phyloP scores from a whole-genome alignment of 352 stramenopile species.

The Pythium sp. region DNA sequence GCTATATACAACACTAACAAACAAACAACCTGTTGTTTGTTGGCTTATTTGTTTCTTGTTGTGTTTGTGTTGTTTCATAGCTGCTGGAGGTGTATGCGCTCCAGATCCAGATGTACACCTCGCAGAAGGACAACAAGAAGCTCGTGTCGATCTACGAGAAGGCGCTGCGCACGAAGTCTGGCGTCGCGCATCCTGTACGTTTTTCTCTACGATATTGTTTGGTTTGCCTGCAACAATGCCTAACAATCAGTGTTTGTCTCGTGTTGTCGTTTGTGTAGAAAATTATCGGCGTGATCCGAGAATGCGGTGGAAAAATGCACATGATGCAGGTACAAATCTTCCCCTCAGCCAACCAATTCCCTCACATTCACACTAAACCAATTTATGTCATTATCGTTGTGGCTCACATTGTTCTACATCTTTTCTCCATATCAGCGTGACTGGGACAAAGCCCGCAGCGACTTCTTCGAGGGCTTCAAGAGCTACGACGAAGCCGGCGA shows the following conservation, averaged over 20 bases:
- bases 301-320: conserved; percentile 96
- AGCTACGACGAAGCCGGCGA: conserved; percentile 96
- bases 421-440: conserved; percentile 46
- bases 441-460: conserved; percentile 91
- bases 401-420: too few species aligned
- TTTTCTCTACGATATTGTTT: not conserved
- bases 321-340: conserved; percentile 79
- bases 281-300: conserved; percentile 94
- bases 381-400: too few species aligned
- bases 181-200: conserved; percentile 84
- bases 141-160: conserved; percentile 92
- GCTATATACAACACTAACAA: not conserved
- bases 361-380: not conserved
- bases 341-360: not conserved
- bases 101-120: conserved; percentile 92
- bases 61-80: conserved; percentile 27
- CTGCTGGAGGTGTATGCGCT: conserved; percentile 93
- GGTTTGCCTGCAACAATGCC: not conserved
- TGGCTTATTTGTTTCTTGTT: conserved; percentile 14
- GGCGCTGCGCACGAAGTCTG: conserved; percentile 85
- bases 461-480: conserved; percentile 96
- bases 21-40: not conserved
- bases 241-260: not conserved
- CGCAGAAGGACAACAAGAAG: conserved; percentile 93
- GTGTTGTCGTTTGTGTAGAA: conserved; percentile 35